Conservation (phyloP, 1,139 yeast genomes). For the Kodamaea derodonti region DNA sequence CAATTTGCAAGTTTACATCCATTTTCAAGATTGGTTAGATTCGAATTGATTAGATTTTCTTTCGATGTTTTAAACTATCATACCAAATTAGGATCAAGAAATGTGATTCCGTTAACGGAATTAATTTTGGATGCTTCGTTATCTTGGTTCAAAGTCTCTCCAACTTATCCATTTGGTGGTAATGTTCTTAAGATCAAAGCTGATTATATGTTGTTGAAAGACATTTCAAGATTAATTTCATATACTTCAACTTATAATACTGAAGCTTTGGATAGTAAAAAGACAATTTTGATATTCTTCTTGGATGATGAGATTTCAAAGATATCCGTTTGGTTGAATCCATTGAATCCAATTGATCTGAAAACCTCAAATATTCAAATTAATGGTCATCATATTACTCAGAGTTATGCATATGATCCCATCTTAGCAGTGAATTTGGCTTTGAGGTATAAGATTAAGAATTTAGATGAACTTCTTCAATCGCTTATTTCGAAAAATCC, state of each 20-base stretch:
- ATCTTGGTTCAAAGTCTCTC: constrained; percentile 69
- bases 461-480: constrained; percentile 42
- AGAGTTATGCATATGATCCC: constrained; percentile 70
- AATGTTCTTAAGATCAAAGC: constrained; percentile 69
- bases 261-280: constrained; percentile 38
- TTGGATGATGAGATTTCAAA: constrained; percentile 72
- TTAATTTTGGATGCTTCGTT: constrained; percentile 64
- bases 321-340: constrained; percentile 76
- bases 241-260: constrained; percentile 20
- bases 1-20: constrained; percentile 75
- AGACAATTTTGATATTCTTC: constrained; percentile 54
- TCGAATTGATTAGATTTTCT: constrained; percentile 69
- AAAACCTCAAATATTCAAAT: constrained; percentile 37
- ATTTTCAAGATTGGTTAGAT: constrained; percentile 67
- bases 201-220: constrained; percentile 58
- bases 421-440: constrained; percentile 70
- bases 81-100: constrained; percentile 43
- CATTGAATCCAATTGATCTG: constrained; percentile 48
- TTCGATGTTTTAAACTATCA: constrained; percentile 62
- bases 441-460: constrained; percentile 49
- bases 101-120: constrained; percentile 42
- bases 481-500: constrained; percentile 55
- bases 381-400: constrained; percentile 32
- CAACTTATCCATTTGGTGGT: constrained; percentile 81
- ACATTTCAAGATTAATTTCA: constrained; percentile 40